Base-by-base conservation (phyloP, 2,329 filamentous ascomycete genomes). In the Aspergillus ibericus region DNA sequence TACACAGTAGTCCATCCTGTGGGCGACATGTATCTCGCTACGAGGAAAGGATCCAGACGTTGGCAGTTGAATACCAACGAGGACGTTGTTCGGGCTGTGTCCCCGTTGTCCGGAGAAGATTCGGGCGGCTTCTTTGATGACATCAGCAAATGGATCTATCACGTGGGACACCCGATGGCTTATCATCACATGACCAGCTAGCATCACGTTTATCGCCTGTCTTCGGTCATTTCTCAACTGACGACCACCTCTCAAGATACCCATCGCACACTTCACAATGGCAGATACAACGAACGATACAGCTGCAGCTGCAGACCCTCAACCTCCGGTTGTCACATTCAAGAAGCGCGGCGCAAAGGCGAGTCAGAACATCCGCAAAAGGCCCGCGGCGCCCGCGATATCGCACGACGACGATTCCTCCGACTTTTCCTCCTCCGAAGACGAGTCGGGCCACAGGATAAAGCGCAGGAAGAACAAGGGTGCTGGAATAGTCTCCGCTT, bases 331-430 rank as follows among this genome's bases (percentile, higher is more conserved):
- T 7, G 55, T 79, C 48, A 68, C 74, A 15, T 97, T 97, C 84
- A 97, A 96, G 76, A 96, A 95, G 76, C 86, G 93, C 72, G 83
- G 86, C 64, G 84, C 84, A 69, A 96, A 92, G 72, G 84, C 83
- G 62, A 93, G 91, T 71, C 83, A 87, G 51, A 92, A 88, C 70
- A 80, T 93, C 55, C 87, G 93, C 70, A 96, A 96, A 80, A 87
- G 91, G 64, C 85, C 90, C 18, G 86, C 88, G 27, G 90, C 92
- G 54, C 89, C 91, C 5, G 87, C 89, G 12, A 85, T 84, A 58
- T 73, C 77, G 32, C 72, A 79, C 60, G 80, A 76, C 55, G 82
- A 83, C 60, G 80, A 77, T 53, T 82, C 83, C 63, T 86, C 83
- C 57, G 85, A 83, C 72, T 89, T 85, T 72, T 89, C 86, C 36